Conservation (phyloP, 345 rosid species). For the Adansonia digitata region DNA sequence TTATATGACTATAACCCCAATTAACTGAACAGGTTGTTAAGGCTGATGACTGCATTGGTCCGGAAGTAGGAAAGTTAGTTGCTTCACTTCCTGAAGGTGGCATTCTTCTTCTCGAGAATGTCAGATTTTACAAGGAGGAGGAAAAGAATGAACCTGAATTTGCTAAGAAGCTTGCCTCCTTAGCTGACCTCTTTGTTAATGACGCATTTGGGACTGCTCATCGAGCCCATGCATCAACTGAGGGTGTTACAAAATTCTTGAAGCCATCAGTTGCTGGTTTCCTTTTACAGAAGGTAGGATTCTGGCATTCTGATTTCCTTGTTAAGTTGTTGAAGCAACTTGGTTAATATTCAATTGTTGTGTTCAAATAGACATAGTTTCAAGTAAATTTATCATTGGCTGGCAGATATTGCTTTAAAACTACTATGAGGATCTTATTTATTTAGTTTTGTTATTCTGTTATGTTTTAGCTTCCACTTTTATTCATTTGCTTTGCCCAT, state of each 20-base stretch:
- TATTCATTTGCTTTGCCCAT: neutral
- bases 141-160: conserved; percentile 96
- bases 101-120: conserved; percentile 85
- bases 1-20: neutral
- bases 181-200: conserved; percentile 87
- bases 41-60: conserved; percentile 92
- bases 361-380: neutral
- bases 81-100: conserved; percentile 86
- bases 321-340: neutral
- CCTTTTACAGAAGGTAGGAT: conserved; percentile 82
- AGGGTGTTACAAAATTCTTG: conserved; percentile 83
- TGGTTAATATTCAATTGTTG: neutral
- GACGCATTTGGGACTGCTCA: conserved; percentile 98
- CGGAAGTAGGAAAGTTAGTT: conserved; percentile 77
- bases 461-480: neutral
- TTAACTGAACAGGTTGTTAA: conserved; percentile 47
- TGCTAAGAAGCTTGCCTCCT: conserved; percentile 86
- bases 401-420: neutral
- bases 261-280: conserved; percentile 96
- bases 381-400: neutral
- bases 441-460: neutral
- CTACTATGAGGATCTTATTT: neutral
- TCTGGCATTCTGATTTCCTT: too few relatives aligned
- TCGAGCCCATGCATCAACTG: conserved; percentile 96
- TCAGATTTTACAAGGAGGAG: conserved; percentile 88